Percentiles rank a stretch among this genome's conserved stretches.
phyloP scores from a whole-genome alignment of 306 rosid genomes.

The Pterocarpus macrocarpus region DNA sequence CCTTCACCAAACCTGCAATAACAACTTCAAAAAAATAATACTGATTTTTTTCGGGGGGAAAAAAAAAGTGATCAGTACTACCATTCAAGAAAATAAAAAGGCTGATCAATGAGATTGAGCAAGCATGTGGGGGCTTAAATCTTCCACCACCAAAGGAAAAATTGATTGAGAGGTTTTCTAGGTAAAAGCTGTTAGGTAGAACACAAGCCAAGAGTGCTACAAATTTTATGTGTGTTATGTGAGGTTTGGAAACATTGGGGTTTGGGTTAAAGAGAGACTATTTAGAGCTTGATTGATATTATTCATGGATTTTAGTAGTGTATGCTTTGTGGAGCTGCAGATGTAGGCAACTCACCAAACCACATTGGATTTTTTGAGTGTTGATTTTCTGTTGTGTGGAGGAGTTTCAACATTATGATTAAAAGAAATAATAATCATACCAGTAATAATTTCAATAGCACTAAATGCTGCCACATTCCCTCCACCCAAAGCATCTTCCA shows the following conservation, averaged over 20 bases:
- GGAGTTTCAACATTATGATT: constrained; percentile 18
- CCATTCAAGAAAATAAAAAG: neutral
- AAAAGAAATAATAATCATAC: constrained; percentile 53
- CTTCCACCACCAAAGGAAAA: too few species aligned
- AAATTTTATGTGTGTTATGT: neutral
- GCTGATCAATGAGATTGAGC: neutral
- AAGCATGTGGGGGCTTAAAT: neutral
- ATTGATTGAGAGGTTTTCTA: neutral
- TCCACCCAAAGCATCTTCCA: constrained; percentile 91
- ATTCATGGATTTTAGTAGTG: neutral
- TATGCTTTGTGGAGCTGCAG: neutral
- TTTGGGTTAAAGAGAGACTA: neutral
- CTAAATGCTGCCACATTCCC: constrained; percentile 67
- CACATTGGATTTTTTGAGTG: neutral
- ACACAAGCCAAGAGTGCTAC: neutral
- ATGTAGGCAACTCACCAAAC: constrained; percentile 16
- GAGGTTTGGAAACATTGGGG: neutral
- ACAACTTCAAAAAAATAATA: constrained; percentile 47
- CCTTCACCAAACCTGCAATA: constrained; percentile 82
- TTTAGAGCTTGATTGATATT: neutral
- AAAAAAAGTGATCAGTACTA: constrained; percentile 15
- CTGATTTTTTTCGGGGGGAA: neutral
- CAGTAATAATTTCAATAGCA: constrained; percentile 76
- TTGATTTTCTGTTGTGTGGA: constrained; percentile 35
- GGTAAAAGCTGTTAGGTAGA: neutral